These are phyloP conservation scores for Bipolaris zeicola DNA, from an alignment of 2,329 filamentous ascomycete species.

Conservation along the genomic window DNA sequence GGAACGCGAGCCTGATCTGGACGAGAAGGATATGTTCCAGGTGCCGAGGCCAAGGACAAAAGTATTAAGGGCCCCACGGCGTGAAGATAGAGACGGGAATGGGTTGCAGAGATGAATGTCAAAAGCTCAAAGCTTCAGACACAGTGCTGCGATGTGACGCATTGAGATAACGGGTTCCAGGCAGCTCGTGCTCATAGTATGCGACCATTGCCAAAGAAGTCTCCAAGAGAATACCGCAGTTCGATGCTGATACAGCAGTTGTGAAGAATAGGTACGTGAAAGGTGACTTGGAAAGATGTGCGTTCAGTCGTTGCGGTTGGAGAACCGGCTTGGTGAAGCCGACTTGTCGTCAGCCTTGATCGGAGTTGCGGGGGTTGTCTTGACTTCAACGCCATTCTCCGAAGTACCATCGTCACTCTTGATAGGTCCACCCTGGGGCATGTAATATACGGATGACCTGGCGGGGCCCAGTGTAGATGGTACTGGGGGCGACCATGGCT, in stretches of 20 bases:
- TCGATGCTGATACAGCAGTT: slow-evolving; percentile 36
- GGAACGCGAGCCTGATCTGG: slow-evolving; percentile 17
- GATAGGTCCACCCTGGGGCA: slow-evolving; percentile 31
- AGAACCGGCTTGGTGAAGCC: slow-evolving; percentile 31
- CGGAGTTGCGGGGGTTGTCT: slow-evolving; percentile 44
- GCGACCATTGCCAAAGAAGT: slow-evolving; percentile 26
- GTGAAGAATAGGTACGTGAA: slow-evolving; percentile 40
- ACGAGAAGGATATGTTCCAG: slow-evolving; percentile 30
- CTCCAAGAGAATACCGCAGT: slow-evolving; percentile 27
- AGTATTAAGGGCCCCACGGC: slow-evolving; percentile 28
- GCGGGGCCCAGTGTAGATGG: slow-evolving; percentile 44
- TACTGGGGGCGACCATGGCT: slow-evolving; percentile 43
- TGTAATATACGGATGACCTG: slow-evolving; percentile 36
- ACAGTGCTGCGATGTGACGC: slow-evolving; percentile 11
- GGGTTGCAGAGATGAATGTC: slow-evolving; percentile 25
- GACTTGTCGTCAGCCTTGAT: slow-evolving; percentile 37
- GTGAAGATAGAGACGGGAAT: slow-evolving; percentile 16
- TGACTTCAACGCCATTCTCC: slow-evolving; percentile 37
- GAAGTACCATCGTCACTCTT: slow-evolving; percentile 39
- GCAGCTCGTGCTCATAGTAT: slow-evolving; percentile 23
- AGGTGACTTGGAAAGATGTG: slow-evolving; percentile 7
- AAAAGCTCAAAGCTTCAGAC: slow-evolving; percentile 1
- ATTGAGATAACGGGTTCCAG: slow-evolving; percentile 19
- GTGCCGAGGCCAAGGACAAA: slow-evolving; percentile 19
- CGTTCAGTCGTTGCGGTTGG: slow-evolving; percentile 36